Percentiles rank a stretch among this genome's conserved stretches.
Evolutionary conservation across 306 rosid species (phyloP).

Genomic region (Rosa persica): DNA sequence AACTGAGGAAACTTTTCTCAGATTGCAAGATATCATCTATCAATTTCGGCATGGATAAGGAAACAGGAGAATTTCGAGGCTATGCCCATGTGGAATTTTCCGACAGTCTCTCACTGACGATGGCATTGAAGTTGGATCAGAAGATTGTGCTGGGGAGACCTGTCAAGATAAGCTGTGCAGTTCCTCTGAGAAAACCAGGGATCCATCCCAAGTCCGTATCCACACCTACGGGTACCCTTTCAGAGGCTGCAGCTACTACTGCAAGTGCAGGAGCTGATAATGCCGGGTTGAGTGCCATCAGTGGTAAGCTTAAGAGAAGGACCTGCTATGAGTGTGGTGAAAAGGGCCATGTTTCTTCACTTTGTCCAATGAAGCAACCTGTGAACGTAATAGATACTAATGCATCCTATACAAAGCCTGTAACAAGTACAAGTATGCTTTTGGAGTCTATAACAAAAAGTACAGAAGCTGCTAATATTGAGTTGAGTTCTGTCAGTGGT

Average conservation of each 20-base stretch:
- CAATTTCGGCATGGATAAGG: conserved; percentile 79
- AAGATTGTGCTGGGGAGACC: conserved; percentile 61
- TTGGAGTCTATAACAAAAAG: not conserved
- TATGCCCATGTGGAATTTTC: conserved; percentile 80
- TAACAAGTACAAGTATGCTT: not conserved
- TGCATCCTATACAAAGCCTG: conserved; percentile 14
- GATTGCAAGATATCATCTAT: conserved; percentile 58
- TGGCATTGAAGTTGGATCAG: conserved; percentile 74
- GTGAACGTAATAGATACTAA: conserved; percentile 19
- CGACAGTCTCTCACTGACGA: conserved; percentile 56
- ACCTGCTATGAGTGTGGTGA: conserved; percentile 81
- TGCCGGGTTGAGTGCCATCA: conserved; percentile 27
- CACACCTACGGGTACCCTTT: not conserved
- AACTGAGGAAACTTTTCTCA: conserved; percentile 58
- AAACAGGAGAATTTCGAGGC: conserved; percentile 79
- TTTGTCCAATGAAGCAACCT: conserved; percentile 65
- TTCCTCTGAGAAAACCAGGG: conserved; percentile 58
- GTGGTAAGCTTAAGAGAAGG: conserved; percentile 74
- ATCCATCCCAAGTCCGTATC: conserved; percentile 25
- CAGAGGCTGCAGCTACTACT: not conserved
- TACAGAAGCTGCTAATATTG: conserved; percentile 28
- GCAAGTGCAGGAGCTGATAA: conserved; percentile 13
- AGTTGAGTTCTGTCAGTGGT: conserved; percentile 39
- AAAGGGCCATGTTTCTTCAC: conserved; percentile 70
- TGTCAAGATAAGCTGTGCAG: conserved; percentile 77